A percentile compares a stretch with the other conserved stretches of the same genome.
Conservation (phyloP, 2,329 filamentous ascomycete genomes). For the Sordariomycetes sp. region DNA sequence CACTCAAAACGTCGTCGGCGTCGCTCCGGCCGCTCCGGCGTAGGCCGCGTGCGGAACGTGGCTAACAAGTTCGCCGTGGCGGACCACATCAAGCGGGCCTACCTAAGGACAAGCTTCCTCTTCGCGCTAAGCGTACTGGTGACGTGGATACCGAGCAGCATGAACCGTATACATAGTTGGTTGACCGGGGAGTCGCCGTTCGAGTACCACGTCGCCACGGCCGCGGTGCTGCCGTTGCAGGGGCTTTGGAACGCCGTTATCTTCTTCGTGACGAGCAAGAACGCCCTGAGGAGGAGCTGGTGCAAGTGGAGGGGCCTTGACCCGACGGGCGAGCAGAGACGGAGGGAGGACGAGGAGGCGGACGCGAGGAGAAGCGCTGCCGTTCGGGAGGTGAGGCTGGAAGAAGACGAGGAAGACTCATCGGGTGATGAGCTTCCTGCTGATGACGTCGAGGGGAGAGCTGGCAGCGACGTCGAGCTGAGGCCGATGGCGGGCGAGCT, state of each 20-base stretch:
- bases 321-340: neutral
- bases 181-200: constrained; percentile 45
- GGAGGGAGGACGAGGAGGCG: neutral
- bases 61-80: constrained; percentile 17
- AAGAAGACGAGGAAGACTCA: constrained; percentile 6
- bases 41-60: neutral
- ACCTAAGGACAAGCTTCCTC: constrained; percentile 51
- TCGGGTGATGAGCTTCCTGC: constrained; percentile 7
- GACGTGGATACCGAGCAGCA: constrained; percentile 57
- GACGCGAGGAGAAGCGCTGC: constrained; percentile 16
- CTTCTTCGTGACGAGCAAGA: constrained; percentile 58
- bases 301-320: neutral
- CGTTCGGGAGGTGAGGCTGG: constrained; percentile 18
- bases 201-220: constrained; percentile 58
- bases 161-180: constrained; percentile 66
- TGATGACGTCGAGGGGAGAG: constrained; percentile 13
- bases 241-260: constrained; percentile 76
- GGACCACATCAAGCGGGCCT: constrained; percentile 52
- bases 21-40: neutral
- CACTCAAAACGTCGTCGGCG: constrained; percentile 1
- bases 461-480: constrained; percentile 23
- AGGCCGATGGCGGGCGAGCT: constrained; percentile 15
- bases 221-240: constrained; percentile 66
- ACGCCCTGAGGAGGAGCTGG: constrained; percentile 9
- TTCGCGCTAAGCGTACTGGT: constrained; percentile 52